Base-by-base conservation (phyloP, 306 rosid genomes). In the Dryas drummondii region DNA sequence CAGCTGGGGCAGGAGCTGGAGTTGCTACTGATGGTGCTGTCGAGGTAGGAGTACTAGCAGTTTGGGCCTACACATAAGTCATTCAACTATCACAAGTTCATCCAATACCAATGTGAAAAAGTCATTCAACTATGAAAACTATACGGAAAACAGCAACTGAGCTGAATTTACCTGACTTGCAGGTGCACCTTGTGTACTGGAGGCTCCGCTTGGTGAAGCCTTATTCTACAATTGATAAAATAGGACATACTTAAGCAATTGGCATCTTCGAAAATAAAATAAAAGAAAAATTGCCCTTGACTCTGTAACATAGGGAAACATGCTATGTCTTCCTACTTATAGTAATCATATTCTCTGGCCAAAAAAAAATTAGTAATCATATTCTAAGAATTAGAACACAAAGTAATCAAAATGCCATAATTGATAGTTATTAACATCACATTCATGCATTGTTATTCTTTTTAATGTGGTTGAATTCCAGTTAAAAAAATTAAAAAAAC, bases 1-100 rank as follows among this genome's bases (percentile, higher is more conserved):
- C 78, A 60, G 78, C 70, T n/a, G 80, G 86, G 26, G 66, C 42
- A 41, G 82, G 90, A 80, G 84, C 80, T 62, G 81, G 85, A 71
- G 91, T 17, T 44, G 87, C 50, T 22, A 65, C 22, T 67, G 84
- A 40, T 66, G 83, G 52, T 53, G 79, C 14, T 7, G 82, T 32
- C 4, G 82, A 19, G 9, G 83, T 46, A 58, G 88, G 87, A 74
- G 84, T 50, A 83, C 66, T 55, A 16, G 67, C 79, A 4, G 81
- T 74, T 75, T 81, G 83, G 10, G 81, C 79, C 85, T 84, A 57
- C 76, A 74, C 49, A 41, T 41, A 13, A 13, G n/a, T 4, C 50
- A 63, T 15, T 63, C 68, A 26, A 41, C 41, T 7, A 32, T 32
- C 37, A 16, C 48, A 16, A 9, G 37, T 32, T 32, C 49, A 41